Evolutionary conservation across 768 basidiomycete genomes (phyloP).

Genomic region (Auriculariales sp.): DNA sequence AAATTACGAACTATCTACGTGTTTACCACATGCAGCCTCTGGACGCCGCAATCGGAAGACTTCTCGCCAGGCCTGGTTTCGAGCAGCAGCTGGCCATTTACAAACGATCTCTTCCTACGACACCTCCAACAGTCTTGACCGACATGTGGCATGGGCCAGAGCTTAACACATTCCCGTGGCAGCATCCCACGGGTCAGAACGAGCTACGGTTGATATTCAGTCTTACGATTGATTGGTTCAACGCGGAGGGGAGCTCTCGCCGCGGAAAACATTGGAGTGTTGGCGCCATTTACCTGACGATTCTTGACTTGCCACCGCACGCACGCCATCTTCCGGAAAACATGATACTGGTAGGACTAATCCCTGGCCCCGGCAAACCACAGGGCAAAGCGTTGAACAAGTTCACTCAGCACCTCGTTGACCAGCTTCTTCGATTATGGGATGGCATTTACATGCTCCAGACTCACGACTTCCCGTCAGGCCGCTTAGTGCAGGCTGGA

Average conservation of each 20-base stretch:
- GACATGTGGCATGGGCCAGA: not conserved
- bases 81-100: not conserved
- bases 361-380: not conserved
- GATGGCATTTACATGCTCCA: not conserved
- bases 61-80: not conserved
- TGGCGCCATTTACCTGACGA: not conserved
- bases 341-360: not conserved
- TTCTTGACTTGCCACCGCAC: not conserved
- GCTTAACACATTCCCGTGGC: not conserved
- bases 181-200: too few species aligned
- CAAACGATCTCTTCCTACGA: not conserved
- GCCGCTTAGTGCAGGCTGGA: not conserved
- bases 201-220: not conserved
- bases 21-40: not conserved
- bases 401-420: not conserved
- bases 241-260: not conserved
- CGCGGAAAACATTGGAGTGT: not conserved
- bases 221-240: not conserved
- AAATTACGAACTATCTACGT: too few species aligned
- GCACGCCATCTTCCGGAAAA: not conserved
- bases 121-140: not conserved
- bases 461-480: not conserved
- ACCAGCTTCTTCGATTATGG: not conserved
- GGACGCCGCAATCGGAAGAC: not conserved
- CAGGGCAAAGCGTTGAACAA: not conserved